phyloP scores from a whole-genome alignment of 805 yeast genomes.

The Yamadazyma phyllophila region DNA sequence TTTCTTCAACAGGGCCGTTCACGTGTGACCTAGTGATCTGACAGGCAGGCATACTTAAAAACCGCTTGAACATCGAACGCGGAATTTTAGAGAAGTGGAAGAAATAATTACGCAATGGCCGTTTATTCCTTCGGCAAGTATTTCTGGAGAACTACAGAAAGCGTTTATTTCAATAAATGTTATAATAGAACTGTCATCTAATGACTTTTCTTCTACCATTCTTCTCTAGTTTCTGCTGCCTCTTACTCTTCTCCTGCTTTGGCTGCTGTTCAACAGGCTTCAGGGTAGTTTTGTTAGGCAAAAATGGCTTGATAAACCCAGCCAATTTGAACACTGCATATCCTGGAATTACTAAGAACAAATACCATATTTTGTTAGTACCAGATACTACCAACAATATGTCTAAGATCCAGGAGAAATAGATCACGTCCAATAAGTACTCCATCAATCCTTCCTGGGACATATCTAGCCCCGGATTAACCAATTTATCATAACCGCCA shows the following conservation, averaged over 20 bases:
- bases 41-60: conserved; percentile 8
- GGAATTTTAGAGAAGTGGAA: not conserved
- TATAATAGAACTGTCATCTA: not conserved
- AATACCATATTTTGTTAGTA: conserved; percentile 57
- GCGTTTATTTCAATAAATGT: too few relatives aligned
- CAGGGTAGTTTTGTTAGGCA: conserved; percentile 3
- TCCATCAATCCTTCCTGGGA: conserved; percentile 65
- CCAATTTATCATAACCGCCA: conserved; percentile 38
- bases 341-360: conserved; percentile 51
- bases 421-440: conserved; percentile 67
- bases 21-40: conserved; percentile 12
- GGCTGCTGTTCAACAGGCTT: conserved; percentile 2
- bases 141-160: too few relatives aligned
- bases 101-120: not conserved
- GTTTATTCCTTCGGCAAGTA: too few relatives aligned
- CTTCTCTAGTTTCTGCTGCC: conserved; percentile 19
- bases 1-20: conserved; percentile 48
- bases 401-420: conserved; percentile 60
- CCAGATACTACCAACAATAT: conserved; percentile 54
- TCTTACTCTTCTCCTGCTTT: conserved; percentile 13
- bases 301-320: conserved; percentile 27
- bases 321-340: conserved; percentile 49
- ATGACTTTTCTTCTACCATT: conserved; percentile 12
- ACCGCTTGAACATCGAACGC: conserved; percentile 10
- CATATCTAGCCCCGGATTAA: conserved; percentile 60